Conservation (phyloP, 805 yeast genomes). For the Kurtzmaniella cleridarum region DNA sequence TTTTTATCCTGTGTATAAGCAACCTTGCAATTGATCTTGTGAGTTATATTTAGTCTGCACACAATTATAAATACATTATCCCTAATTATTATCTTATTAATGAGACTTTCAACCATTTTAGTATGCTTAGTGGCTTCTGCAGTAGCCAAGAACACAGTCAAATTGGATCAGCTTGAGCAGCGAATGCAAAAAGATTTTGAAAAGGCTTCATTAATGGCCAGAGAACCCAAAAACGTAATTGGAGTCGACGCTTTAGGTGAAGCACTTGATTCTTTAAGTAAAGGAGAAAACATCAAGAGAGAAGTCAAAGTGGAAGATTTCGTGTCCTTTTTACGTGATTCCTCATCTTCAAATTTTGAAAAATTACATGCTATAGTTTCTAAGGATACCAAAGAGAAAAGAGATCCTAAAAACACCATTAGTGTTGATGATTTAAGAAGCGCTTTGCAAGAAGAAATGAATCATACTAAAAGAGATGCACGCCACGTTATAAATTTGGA, state of each 20-base stretch:
- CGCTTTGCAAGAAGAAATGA: background rate
- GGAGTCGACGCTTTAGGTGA: no score
- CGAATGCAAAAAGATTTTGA: no score
- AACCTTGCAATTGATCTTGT: no score
- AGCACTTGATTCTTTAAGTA: no score
- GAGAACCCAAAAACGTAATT: no score
- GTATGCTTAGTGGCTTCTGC: conserved; percentile 3
- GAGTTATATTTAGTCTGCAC: no score
- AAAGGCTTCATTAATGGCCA: no score
- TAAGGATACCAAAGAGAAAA: background rate
- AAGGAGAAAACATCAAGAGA: background rate
- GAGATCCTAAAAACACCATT: conserved; percentile 13
- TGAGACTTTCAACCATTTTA: conserved; percentile 4
- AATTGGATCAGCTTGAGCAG: background rate
- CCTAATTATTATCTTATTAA: background rate
- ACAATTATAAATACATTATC: no score
- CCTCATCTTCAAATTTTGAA: background rate
- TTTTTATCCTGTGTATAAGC: no score
- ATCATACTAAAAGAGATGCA: conserved; percentile 13
- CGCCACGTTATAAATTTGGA: conserved; percentile 13
- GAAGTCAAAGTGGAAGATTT: background rate
- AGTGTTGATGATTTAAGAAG: conserved; percentile 7
- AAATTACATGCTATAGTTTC: no score
- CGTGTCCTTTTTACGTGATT: background rate
- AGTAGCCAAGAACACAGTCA: conserved; percentile 10